These are phyloP conservation scores for Epichloe festucae DNA, from an alignment of 2,329 filamentous ascomycete species.

Conservation along the genomic window DNA sequence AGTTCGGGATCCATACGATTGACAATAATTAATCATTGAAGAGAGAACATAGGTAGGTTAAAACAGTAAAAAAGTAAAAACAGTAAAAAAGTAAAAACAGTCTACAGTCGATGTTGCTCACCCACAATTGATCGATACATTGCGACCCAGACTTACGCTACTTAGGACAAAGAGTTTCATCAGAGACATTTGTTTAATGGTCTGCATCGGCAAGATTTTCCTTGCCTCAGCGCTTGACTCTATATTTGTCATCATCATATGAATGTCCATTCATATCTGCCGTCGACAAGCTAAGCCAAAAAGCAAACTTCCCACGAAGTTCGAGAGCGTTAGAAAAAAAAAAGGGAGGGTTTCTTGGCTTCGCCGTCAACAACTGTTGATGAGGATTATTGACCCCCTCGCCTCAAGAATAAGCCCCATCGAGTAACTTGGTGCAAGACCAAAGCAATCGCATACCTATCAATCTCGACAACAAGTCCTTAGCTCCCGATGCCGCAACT, in stretches of 20 bases:
- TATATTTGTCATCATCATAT: conserved; percentile 87
- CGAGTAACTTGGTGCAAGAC: conserved; percentile 67
- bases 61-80: too few species aligned
- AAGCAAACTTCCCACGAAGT: conserved; percentile 30
- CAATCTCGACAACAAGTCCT: conserved; percentile 76
- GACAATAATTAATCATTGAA: too few species aligned
- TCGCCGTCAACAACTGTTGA: conserved; percentile 7
- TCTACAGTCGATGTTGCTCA: too few species aligned
- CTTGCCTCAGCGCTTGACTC: conserved; percentile 94
- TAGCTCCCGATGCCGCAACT: conserved; percentile 31
- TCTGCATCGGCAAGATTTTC: conserved; percentile 19
- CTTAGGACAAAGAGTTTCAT: conserved; percentile 3
- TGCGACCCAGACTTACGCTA: too few species aligned
- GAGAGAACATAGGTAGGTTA: too few species aligned
- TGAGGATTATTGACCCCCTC: conserved; percentile 50
- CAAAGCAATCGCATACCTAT: conserved; percentile 97
- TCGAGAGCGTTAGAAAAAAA: conserved; percentile 23
- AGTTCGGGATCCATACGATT: too few species aligned
- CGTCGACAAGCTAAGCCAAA: conserved; percentile 8
- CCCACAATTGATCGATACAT: too few species aligned
- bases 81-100: too few species aligned
- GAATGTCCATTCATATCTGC: conserved; percentile 38
- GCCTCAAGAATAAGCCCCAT: conserved; percentile 99
- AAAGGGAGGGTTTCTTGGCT: conserved; percentile 4
- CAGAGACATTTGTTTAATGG: conserved; percentile 18